Evolutionary conservation across 2,329 filamentous ascomycete genomes (phyloP).

Genomic region (Coniella vitis): DNA sequence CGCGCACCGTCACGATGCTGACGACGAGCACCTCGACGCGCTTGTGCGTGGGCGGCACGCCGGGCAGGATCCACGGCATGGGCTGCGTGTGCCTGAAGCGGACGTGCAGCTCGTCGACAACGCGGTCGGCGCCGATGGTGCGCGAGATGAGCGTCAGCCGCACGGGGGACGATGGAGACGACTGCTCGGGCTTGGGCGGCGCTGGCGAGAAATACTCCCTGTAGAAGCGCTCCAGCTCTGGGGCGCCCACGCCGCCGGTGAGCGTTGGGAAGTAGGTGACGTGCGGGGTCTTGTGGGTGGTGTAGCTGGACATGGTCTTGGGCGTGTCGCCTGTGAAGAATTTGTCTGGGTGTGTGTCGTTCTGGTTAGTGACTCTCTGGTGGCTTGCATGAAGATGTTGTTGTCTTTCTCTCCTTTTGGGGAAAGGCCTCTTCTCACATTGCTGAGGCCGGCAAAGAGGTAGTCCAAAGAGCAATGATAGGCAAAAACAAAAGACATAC

Average conservation of each 20-base stretch:
- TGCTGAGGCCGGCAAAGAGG: no score
- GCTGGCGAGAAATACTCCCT: conserved; percentile 47
- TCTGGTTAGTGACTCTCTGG: no score
- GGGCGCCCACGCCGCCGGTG: conserved; percentile 56
- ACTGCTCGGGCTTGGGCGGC: conserved; percentile 23
- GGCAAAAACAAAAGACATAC: conserved; percentile 23
- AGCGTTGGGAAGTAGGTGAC: conserved; percentile 63
- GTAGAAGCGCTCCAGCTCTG: conserved; percentile 56
- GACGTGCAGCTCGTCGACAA: conserved; percentile 58
- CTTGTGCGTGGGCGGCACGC: conserved; percentile 47
- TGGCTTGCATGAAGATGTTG: no score
- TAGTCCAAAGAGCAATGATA: no score
- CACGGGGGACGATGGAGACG: conserved; percentile 51
- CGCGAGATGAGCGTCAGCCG: conserved; percentile 56
- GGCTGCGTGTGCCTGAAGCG: conserved; percentile 50
- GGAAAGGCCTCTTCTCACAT: no score
- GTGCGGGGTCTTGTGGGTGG: conserved; percentile 57
- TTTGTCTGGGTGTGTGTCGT: conserved; percentile 29
- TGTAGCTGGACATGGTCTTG: conserved; percentile 53
- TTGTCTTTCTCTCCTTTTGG: no score
- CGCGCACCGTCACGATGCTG: conserved; percentile 51
- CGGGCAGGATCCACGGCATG: conserved; percentile 56
- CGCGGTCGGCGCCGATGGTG: conserved; percentile 56
- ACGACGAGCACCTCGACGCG: conserved; percentile 50
- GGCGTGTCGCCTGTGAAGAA: conserved; percentile 53